These are phyloP conservation scores for Mycosarcoma mackinlayi DNA, from an alignment of 1,284 basidiomycete species.

Conservation along the genomic window DNA sequence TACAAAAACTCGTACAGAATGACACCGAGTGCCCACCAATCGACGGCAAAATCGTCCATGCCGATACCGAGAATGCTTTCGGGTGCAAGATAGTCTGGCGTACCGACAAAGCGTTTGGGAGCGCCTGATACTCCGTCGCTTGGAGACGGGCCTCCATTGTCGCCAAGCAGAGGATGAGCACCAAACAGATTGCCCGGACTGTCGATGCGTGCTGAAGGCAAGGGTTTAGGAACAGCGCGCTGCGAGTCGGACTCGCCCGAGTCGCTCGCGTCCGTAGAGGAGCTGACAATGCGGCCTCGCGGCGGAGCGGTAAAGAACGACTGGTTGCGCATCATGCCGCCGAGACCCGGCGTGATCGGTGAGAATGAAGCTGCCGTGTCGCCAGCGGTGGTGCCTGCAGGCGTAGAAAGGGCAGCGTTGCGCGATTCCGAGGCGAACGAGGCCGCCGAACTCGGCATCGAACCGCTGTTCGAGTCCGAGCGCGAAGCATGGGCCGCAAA, in stretches of 20 bases:
- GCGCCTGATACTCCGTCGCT: slow-evolving; percentile 72
- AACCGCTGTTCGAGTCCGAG: slow-evolving; percentile 34
- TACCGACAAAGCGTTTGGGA: slow-evolving; percentile 79
- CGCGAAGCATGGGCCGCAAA: slow-evolving; percentile 17
- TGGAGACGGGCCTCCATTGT: slow-evolving; percentile 68
- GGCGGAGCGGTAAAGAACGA: slow-evolving; percentile 53
- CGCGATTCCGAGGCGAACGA: slow-evolving; percentile 40
- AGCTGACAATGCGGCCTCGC: slow-evolving; percentile 49
- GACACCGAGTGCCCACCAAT: slow-evolving; percentile 99
- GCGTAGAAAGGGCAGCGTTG: slow-evolving; percentile 30
- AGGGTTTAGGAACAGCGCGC: slow-evolving; percentile 32
- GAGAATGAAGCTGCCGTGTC: slow-evolving; percentile 52
- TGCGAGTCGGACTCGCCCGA: slow-evolving; percentile 55
- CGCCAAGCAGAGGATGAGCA: slow-evolving; percentile 46
- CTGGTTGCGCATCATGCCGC: slow-evolving; percentile 50
- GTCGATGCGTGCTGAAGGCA: slow-evolving; percentile 53
- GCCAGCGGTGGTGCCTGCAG: slow-evolving; percentile 44
- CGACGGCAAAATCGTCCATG: slow-evolving; percentile 93
- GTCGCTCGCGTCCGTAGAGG: slow-evolving; percentile 60
- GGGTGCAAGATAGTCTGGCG: slow-evolving; percentile 94
- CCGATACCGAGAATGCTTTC: slow-evolving; percentile 96
- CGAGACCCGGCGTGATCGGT: slow-evolving; percentile 49
- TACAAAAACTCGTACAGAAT: slow-evolving; percentile 99
- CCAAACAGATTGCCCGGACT: slow-evolving; percentile 57
- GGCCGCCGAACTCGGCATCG: slow-evolving; percentile 44